Percentiles rank a stretch among this genome's conserved stretches.
phyloP scores from a whole-genome alignment of 2,329 filamentous ascomycete genomes.

The Metarhizium guizhouense region DNA sequence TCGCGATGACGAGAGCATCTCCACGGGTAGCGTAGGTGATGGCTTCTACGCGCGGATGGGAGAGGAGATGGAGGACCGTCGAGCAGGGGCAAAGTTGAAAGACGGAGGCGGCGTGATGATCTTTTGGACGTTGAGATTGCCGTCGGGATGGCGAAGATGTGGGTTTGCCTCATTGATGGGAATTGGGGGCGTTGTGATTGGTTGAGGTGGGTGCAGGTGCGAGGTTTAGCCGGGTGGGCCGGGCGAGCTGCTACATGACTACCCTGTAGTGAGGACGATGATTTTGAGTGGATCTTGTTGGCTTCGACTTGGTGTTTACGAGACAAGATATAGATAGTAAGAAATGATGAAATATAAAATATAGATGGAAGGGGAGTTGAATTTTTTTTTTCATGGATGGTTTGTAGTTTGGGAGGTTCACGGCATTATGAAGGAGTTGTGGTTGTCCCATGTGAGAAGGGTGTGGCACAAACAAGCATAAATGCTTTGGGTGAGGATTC shows the following conservation, averaged over 20 bases:
- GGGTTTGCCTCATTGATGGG: constrained; percentile 21
- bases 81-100: neutral
- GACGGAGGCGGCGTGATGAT: neutral
- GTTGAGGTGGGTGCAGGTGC: constrained; percentile 10
- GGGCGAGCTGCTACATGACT: neutral
- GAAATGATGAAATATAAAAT: no score
- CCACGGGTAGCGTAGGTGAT: constrained; percentile 7
- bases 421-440: no score
- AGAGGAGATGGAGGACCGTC: neutral
- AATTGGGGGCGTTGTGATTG: constrained; percentile 24
- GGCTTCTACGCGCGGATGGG: neutral
- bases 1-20: constrained; percentile 41
- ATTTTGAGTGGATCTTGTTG: no score
- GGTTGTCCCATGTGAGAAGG: no score
- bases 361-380: no score
- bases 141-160: neutral
- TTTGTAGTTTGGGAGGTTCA: no score
- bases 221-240: constrained; percentile 20
- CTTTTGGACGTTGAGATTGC: constrained; percentile 17
- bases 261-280: neutral
- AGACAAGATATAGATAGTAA: no score
- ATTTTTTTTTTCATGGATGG: no score
- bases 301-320: no score
- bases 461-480: no score
- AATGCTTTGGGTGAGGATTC: no score